Conservation (phyloP, 2,329 filamentous ascomycete genomes). For the Davidsoniella australis region DNA sequence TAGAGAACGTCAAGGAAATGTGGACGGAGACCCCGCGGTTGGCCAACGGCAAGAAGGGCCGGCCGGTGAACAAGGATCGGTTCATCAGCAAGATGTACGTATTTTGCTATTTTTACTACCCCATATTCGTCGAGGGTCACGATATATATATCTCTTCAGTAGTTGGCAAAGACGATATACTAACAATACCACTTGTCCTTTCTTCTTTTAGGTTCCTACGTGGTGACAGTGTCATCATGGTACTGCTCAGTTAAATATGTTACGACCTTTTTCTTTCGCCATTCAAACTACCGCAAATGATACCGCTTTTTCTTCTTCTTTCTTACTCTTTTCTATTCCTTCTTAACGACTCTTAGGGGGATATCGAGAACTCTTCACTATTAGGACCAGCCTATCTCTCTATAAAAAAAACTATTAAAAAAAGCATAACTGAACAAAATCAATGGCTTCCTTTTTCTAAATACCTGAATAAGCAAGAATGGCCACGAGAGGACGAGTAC, state of each 20-base stretch:
- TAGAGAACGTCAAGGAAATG: slow-evolving; percentile 93
- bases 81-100: slow-evolving; percentile 94
- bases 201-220: slow-evolving; percentile 50
- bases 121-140: neutral
- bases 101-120: neutral
- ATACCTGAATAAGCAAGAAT: no score
- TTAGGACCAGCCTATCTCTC: no score
- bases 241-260: slow-evolving; percentile 50
- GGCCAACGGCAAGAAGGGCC: slow-evolving; percentile 72
- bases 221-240: slow-evolving; percentile 76
- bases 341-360: slow-evolving; percentile 11
- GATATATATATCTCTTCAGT: no score
- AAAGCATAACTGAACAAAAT: no score
- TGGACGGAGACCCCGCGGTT: slow-evolving; percentile 87
- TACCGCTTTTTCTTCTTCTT: slow-evolving; percentile 1
- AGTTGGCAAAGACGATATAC: neutral
- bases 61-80: slow-evolving; percentile 89
- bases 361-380: no score
- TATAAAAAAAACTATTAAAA: no score
- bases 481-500: no score
- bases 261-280: slow-evolving; percentile 2
- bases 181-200: neutral
- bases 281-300: slow-evolving; percentile 9
- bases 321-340: neutral
- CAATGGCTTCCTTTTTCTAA: no score